phyloP scores from a whole-genome alignment of 352 stramenopile species.

The Globisporangium irregulare region DNA sequence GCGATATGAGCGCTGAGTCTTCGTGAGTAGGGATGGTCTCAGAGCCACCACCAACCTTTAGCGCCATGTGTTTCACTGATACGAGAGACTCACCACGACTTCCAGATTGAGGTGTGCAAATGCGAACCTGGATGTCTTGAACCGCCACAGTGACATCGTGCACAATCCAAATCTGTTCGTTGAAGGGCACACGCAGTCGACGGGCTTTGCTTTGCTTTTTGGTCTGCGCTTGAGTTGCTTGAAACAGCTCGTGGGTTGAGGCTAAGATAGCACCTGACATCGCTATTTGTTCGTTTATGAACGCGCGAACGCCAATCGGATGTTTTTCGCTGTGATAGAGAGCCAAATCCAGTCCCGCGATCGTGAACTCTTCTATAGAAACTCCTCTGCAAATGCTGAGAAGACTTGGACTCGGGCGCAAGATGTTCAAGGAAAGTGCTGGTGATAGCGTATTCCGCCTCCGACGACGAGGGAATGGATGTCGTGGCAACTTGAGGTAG shows the following conservation, averaged over 20 bases:
- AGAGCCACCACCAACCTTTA: constrained; percentile 45
- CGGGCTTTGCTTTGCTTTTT: constrained; percentile 15
- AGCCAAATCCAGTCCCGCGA: constrained; percentile 65
- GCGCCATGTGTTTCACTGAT: constrained; percentile 42
- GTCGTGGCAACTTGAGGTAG: constrained; percentile 35
- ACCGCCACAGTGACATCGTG: constrained; percentile 45
- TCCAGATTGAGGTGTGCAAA: constrained; percentile 60
- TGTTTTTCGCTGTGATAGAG: constrained; percentile 73
- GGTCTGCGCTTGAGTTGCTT: neutral
- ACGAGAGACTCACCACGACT: constrained; percentile 68
- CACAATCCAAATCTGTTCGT: constrained; percentile 34
- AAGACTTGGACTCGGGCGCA: constrained; percentile 14
- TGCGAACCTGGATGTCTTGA: constrained; percentile 55
- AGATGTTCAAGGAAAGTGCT: neutral
- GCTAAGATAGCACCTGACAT: constrained; percentile 41
- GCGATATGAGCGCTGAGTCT: constrained; percentile 7
- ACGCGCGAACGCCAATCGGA: constrained; percentile 56
- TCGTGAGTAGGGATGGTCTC: constrained; percentile 31
- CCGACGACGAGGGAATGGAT: constrained; percentile 26
- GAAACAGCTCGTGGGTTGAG: constrained; percentile 28
- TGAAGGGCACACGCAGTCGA: constrained; percentile 24
- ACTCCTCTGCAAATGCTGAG: constrained; percentile 39
- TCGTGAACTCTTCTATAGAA: constrained; percentile 49
- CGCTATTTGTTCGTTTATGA: constrained; percentile 59
- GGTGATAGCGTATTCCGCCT: neutral